A percentile compares a stretch with the other conserved stretches of the same genome.
These are phyloP conservation scores for Sugiyamaella castrensis DNA, from an alignment of 1,139 yeast species.

Conservation along the genomic window DNA sequence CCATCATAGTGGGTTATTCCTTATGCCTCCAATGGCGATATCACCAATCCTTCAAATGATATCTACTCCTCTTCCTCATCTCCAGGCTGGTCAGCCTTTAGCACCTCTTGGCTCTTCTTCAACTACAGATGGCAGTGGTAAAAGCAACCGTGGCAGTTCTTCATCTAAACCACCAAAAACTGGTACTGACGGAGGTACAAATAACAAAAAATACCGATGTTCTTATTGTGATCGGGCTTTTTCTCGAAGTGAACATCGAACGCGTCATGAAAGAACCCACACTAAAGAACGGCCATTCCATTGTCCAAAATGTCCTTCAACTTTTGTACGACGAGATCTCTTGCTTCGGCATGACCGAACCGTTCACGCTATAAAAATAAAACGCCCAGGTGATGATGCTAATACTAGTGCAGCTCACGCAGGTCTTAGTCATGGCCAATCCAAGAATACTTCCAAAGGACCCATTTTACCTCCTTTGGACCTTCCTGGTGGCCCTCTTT, in stretches of 20 bases:
- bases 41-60: not conserved
- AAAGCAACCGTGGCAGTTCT: too few relatives aligned
- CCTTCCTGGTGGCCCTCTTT: constrained; percentile 5
- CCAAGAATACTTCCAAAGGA: not conserved
- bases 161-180: not conserved
- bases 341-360: constrained; percentile 76
- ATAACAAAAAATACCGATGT: constrained; percentile 57
- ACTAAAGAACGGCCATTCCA: constrained; percentile 81
- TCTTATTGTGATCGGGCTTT: constrained; percentile 79
- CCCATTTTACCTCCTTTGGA: constrained; percentile 8
- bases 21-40: too few relatives aligned
- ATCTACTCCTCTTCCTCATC: constrained; percentile 6
- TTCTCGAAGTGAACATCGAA: constrained; percentile 76
- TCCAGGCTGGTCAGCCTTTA: constrained; percentile 3
- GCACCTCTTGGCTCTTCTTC: too few relatives aligned
- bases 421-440: constrained; percentile 2
- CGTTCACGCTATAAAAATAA: constrained; percentile 50
- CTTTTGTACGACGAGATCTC: constrained; percentile 74
- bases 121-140: too few relatives aligned
- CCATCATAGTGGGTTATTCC: too few relatives aligned
- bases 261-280: constrained; percentile 80
- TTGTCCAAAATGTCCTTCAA: constrained; percentile 65
- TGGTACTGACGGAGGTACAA: not conserved
- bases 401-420: not conserved
- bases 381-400: constrained; percentile 5